Percentiles rank a stretch among this genome's conserved stretches.
phyloP scores from a whole-genome alignment of 805 yeast species.

The Ascoidea rubescens region DNA sequence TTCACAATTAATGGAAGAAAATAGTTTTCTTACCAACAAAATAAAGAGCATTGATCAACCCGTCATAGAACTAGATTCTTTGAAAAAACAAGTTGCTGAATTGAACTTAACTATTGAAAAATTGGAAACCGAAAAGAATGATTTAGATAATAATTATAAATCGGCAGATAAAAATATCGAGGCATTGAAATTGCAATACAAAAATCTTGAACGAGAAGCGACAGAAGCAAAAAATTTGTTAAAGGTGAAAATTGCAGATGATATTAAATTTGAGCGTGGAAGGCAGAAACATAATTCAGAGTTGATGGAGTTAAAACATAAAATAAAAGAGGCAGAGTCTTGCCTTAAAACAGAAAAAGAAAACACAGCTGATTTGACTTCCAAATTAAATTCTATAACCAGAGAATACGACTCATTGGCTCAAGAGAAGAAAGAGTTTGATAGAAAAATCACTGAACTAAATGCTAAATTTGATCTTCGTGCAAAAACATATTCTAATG shows the following conservation, averaged over 20 bases:
- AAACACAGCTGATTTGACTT: slow-evolving; percentile 16
- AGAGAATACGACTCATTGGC: slow-evolving; percentile 16
- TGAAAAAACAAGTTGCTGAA: slow-evolving; percentile 15
- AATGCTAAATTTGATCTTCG: slow-evolving; percentile 9
- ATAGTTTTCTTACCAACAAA: slow-evolving; percentile 25
- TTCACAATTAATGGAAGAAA: slow-evolving; percentile 27
- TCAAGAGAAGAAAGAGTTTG: slow-evolving; percentile 20
- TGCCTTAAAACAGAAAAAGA: slow-evolving; percentile 18
- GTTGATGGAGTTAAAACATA: slow-evolving; percentile 22
- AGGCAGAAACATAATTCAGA: slow-evolving; percentile 28
- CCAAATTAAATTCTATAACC: too few relatives aligned
- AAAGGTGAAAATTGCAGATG: slow-evolving; percentile 28
- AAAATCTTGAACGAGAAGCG: slow-evolving; percentile 31
- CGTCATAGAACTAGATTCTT: slow-evolving; percentile 20
- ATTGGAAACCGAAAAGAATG: slow-evolving; percentile 15
- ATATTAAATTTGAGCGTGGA: slow-evolving; percentile 28
- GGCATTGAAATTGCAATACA: neutral
- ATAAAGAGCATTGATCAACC: slow-evolving; percentile 23
- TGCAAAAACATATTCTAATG: slow-evolving; percentile 14
- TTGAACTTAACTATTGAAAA: slow-evolving; percentile 17
- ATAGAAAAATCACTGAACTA: slow-evolving; percentile 13
- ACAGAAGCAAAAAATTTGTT: slow-evolving; percentile 26
- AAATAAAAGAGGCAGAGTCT: slow-evolving; percentile 8
- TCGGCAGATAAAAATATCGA: slow-evolving; percentile 13
- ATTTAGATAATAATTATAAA: slow-evolving; percentile 13